Evolutionary conservation across 495 filamentous ascomycete genomes (phyloP).

Genomic region (Beverwykella pulmonaria): DNA sequence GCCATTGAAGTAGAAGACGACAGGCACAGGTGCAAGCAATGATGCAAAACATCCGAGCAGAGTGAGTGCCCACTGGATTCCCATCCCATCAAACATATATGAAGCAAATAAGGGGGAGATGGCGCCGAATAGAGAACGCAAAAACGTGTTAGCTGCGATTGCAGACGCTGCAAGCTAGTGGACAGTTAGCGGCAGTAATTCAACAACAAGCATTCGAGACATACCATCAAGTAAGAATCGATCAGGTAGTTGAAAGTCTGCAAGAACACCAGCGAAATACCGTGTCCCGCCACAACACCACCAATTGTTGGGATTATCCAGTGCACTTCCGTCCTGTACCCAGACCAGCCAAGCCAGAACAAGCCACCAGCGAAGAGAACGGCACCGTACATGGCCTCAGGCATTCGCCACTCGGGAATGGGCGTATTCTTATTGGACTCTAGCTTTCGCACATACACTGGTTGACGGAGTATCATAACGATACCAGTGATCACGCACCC

Average conservation of each 20-base stretch:
- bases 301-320: conserved; percentile 33
- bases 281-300: conserved; percentile 31
- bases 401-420: conserved; percentile 35
- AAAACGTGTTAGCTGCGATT: conserved; percentile 46
- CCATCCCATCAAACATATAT: conserved; percentile 42
- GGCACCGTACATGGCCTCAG: conserved; percentile 24
- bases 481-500: conserved; percentile 49
- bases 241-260: conserved; percentile 34
- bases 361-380: conserved; percentile 30
- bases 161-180: conserved; percentile 43
- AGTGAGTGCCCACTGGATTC: conserved; percentile 35
- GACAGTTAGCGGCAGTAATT: no score
- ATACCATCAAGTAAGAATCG: conserved; percentile 36
- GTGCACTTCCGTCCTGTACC: conserved; percentile 17
- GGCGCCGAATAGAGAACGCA: conserved; percentile 40
- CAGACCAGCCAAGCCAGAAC: conserved; percentile 38
- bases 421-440: conserved; percentile 40
- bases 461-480: conserved; percentile 41
- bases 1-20: conserved; percentile 31
- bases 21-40: conserved; percentile 17
- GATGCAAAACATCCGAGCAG: conserved; percentile 25
- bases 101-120: conserved; percentile 43
- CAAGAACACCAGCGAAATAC: conserved; percentile 35
- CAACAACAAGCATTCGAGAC: no score
- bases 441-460: conserved; percentile 60